Percentiles rank a stretch among this genome's conserved stretches.
phyloP scores from a whole-genome alignment of 306 rosid genomes.

The Rosa persica region DNA sequence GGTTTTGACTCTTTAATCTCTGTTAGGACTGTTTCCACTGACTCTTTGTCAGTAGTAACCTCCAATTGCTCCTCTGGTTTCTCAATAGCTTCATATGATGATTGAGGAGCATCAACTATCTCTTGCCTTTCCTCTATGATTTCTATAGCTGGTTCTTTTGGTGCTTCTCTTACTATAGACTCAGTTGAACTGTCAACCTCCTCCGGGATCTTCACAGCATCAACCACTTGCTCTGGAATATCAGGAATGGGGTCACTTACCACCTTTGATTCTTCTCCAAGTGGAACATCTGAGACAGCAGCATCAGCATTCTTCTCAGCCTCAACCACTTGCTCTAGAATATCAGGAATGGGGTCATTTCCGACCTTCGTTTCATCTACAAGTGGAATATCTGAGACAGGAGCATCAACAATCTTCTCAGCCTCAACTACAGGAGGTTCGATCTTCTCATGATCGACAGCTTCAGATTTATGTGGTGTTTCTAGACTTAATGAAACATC shows the following conservation, averaged over 20 bases:
- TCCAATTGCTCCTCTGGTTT: slow-evolving; percentile 20
- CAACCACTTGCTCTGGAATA: slow-evolving; percentile 26
- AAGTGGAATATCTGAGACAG: slow-evolving; percentile 20
- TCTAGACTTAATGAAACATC: slow-evolving; percentile 21
- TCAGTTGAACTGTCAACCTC: slow-evolving; percentile 7
- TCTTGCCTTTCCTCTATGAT: slow-evolving; percentile 29
- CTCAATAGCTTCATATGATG: slow-evolving; percentile 27
- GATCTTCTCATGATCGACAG: neutral
- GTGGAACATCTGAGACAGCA: slow-evolving; percentile 23
- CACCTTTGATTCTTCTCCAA: slow-evolving; percentile 22
- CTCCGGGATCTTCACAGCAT: slow-evolving; percentile 13
- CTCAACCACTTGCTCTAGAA: slow-evolving; percentile 26
- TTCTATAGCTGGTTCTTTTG: slow-evolving; percentile 15
- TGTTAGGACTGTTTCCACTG: slow-evolving; percentile 15
- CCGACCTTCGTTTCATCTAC: slow-evolving; percentile 25
- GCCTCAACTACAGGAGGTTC: slow-evolving; percentile 17
- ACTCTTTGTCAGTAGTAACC: slow-evolving; percentile 27
- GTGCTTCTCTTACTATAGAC: slow-evolving; percentile 20
- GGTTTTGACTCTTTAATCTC: slow-evolving; percentile 17
- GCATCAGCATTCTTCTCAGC: slow-evolving; percentile 24
- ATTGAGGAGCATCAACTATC: slow-evolving; percentile 27
- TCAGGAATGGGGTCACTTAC: slow-evolving; percentile 33
- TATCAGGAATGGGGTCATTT: slow-evolving; percentile 31
- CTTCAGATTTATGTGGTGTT: slow-evolving; percentile 11
- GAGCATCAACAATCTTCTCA: slow-evolving; percentile 32